Evolutionary conservation across 441 rosid species (phyloP), one percentile per base, ranked within the genome.

Genomic region (Dalechampia spathulata): DNA sequence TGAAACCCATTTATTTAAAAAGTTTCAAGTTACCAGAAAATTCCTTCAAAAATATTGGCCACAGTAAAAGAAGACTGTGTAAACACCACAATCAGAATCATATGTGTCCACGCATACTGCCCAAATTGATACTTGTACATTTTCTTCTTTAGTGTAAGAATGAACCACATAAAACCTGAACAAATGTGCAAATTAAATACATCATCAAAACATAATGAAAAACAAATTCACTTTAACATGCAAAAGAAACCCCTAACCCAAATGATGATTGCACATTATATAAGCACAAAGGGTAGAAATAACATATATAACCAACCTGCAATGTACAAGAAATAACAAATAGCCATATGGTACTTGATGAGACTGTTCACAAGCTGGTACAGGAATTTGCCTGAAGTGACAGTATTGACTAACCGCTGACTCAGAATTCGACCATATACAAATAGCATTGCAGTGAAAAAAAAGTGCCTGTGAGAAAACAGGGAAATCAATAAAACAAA

Each of bases 41-140:
- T 90, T 69, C 97, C 97, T 78, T 90, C 95, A 65, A 90, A 86
- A 71, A 90, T 86, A 75, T 77, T 86, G 68, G 95, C 95, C 12
- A 90, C 97, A 2, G 93, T 90, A 65, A 86, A 90, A 53, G 96
- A 79, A 16, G 94, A 90, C 68, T 90, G 97, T 6, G 89, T 75
- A 64, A 90, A 86, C 68, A 90, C 95, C 72, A 87, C 95, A 52
- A 87, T 90, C 44, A 87, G 75, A 72, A 90, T 87, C 96, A 87
- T 90, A 62, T 90, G 96, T 23, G 96, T 90, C 96, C 97, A 90
- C 21, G 97, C 94, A 55, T 78, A 87, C 69, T 90, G 97, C 72
- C 96, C 72, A 78, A 90, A 90, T 66, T 90, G 97, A 81, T 90
- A 90, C 78, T 90, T 87, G 75, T 90, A 90, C 95, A 85, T 81